These are phyloP conservation scores for Craterostigma plantagineum DNA, from an alignment of 257 asterid species.

Conservation along the genomic window DNA sequence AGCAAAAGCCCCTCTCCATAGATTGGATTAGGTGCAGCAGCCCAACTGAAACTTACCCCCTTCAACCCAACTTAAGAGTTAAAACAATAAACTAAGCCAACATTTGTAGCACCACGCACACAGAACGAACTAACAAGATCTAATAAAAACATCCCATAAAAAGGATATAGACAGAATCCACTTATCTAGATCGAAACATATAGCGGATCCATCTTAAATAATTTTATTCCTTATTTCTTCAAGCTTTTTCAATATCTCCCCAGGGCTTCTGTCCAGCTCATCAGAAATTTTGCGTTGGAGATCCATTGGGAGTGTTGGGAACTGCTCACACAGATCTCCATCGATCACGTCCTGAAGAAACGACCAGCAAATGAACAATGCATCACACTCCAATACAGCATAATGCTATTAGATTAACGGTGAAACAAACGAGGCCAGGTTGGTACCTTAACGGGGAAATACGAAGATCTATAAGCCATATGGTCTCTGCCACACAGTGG, in stretches of 20 bases:
- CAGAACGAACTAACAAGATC: no score
- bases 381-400: background rate
- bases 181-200: no score
- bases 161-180: no score
- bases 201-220: slow-evolving; percentile 14
- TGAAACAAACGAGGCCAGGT: background rate
- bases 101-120: no score
- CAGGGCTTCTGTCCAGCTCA: slow-evolving; percentile 95
- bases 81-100: no score
- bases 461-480: slow-evolving; percentile 95
- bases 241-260: slow-evolving; percentile 80
- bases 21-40: no score
- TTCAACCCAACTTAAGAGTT: no score
- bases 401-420: background rate
- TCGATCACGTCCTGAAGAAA: slow-evolving; percentile 14
- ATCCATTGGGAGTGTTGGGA: slow-evolving; percentile 85
- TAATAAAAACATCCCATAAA: no score
- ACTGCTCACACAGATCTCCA: slow-evolving; percentile 93
- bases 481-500: slow-evolving; percentile 98
- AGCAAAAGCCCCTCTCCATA: no score
- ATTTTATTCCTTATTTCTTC: slow-evolving; percentile 93
- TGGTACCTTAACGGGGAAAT: slow-evolving; percentile 98
- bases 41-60: no score
- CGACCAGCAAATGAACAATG: background rate
- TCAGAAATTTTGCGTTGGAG: slow-evolving; percentile 94